Base-by-base conservation (phyloP, 352 stramenopile genomes). In the Globisporangium polare region DNA sequence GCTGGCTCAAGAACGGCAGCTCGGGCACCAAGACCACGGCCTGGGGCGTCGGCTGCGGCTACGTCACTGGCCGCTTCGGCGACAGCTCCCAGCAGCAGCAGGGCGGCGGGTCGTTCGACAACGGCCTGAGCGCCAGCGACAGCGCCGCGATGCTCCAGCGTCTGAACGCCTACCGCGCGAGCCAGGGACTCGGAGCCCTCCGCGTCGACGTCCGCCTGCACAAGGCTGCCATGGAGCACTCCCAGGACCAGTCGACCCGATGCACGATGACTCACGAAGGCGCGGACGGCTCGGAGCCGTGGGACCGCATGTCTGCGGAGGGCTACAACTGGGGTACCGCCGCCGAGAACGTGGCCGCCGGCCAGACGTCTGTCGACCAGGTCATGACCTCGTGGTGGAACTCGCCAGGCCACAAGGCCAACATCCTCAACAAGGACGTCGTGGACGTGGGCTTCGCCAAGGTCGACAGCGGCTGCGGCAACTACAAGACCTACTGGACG, bases 361-460 rank as follows among this genome's bases (percentile, higher is more conserved):
- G 78, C 0, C 77, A 82, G 45, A 47, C 54, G 12, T 68, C 57
- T 9, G 72, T 88, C 1, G 53, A 66, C 8, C 46, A 53, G 20
- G 75, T 83, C 24, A 88, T 86, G 73, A 75, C 39, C 0, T 74
- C 72, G 8, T 86, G 74, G 76, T 79, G 74, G 74, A 81, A 83
- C 45, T 87, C 77, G 47, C n/a, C 49, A 0, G 73, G 73, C 0
- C 77, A 87, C 66, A 53, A 65, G 2, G 63, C 63, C n/a, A 86
- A 86, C 62, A 83, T 86, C 46, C 63, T 86, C n/a, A 81, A 77
- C 20, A 17, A 31, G 8, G 31, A 60, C 29, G 39, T 29, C 26
- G 13, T 43, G n/a, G 41, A 60, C 41, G 57, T 66, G 20, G 62
- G 62, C 17, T 68, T 66, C 33, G 62, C 62, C 18, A 58, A 60